A percentile compares a stretch with the other conserved stretches of the same genome.
Evolutionary conservation across 176 grass and related monocot species (phyloP).

Genomic region (Pontederia crassipes): DNA sequence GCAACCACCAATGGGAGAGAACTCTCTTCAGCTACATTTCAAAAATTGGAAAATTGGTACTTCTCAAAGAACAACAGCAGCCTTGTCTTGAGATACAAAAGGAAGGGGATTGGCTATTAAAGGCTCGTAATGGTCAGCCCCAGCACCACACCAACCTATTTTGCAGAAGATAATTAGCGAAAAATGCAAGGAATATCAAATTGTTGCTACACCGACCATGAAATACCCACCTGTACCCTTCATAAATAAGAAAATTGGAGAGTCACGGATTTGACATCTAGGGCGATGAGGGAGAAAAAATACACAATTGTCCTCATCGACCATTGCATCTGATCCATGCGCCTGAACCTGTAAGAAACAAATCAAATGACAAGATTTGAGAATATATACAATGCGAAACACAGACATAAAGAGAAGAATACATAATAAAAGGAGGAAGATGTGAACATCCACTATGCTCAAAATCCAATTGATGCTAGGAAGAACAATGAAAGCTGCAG

Average conservation of each 20-base stretch:
- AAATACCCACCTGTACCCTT: slow-evolving; percentile 69
- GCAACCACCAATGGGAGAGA: background rate
- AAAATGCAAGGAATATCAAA: too few relatives aligned
- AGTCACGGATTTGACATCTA: slow-evolving; percentile 62
- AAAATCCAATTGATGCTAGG: background rate
- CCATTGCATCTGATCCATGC: slow-evolving; percentile 96
- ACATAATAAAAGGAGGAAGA: too few relatives aligned
- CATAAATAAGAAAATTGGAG: slow-evolving; percentile 94
- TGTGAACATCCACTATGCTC: too few relatives aligned
- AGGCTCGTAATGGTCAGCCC: slow-evolving; percentile 91
- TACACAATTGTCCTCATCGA: slow-evolving; percentile 86
- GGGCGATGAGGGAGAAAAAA: slow-evolving; percentile 92
- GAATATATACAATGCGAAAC: too few relatives aligned
- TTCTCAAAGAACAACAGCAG: slow-evolving; percentile 72
- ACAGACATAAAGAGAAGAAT: too few relatives aligned
- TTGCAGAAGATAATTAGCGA: background rate
- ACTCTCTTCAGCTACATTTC: background rate
- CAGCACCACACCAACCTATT: slow-evolving; percentile 95
- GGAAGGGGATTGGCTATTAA: slow-evolving; percentile 58
- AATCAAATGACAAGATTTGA: too few relatives aligned
- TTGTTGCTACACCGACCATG: too few relatives aligned
- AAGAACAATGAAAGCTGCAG: background rate
- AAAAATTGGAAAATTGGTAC: background rate
- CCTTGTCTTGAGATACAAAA: slow-evolving; percentile 73
- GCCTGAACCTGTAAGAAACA: slow-evolving; percentile 60